Base-by-base conservation (phyloP, 2,329 filamentous ascomycete species). In the Paecilomyces sp. region DNA sequence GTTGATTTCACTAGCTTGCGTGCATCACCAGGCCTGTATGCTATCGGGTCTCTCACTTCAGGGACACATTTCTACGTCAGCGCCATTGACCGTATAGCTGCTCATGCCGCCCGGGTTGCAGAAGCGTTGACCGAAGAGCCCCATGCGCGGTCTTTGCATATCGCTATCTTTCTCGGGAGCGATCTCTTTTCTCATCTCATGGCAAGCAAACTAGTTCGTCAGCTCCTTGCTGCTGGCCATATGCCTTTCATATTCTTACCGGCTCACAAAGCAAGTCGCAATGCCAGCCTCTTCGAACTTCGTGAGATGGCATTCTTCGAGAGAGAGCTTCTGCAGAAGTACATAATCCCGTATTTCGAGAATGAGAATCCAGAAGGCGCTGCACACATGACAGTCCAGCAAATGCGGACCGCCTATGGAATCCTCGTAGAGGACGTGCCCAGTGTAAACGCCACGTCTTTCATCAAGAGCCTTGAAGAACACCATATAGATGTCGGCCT, bases 31-130 rank as follows among this genome's bases (percentile, higher is more conserved):
- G 57, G 57, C 6, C 30, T 61, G 12, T 57, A 61, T 47, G 47
- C 36, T 13, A 61, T 60, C 18, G 60, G 60, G 8, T 57, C 52
- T 8, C 55, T 61, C 25, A 61, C 60, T n/a, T 51, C 53, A 1
- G 60, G 60, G 4, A 61, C 60, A 2, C 60, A 61, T 34, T 61
- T 61, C 30, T 60, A 61, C 18, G 58, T 60, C 13, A 61, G 57
- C 34, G 57, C 57, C 3, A 58, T 61, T 22, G 60, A 61, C 52
- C 60, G 60, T 24, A 55, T 57, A 1, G 60, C 58, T 2, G 60
- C 57, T 8, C 60, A 62, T 30, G 60, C 60, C 1, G 56, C 55
- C 12, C 58, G 60, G 7, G 18, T 62, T 18, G 60, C 60, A 3
- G 60, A 62, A n/a, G 50, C 58, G 22, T n/a, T 62, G 18, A 53